Evolutionary conservation across 2,329 filamentous ascomycete species (phyloP).

Genomic region (Epichloe sibirici): DNA sequence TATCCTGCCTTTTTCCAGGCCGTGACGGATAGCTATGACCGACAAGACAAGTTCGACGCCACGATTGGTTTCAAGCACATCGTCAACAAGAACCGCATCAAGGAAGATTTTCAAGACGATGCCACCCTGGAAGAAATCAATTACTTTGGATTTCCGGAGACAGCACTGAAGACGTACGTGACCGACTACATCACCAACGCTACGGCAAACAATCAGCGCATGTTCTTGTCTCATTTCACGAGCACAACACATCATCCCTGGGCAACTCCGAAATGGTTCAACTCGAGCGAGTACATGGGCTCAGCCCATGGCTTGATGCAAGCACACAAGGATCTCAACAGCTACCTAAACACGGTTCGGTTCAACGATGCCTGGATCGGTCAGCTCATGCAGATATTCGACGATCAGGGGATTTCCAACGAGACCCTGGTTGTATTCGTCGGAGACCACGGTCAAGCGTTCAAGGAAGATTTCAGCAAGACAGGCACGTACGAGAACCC

Average conservation of each 20-base stretch:
- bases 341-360: constrained; percentile 20
- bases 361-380: constrained; percentile 21
- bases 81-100: constrained; percentile 9
- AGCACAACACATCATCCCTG: constrained; percentile 22
- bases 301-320: constrained; percentile 5
- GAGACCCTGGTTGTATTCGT: constrained; percentile 22
- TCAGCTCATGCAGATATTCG: constrained; percentile 18
- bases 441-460: constrained; percentile 24
- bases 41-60: constrained; percentile 12
- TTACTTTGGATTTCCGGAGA: constrained; percentile 20
- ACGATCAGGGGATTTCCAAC: constrained; percentile 20
- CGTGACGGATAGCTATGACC: constrained; percentile 19
- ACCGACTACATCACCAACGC: constrained; percentile 17
- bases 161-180: constrained; percentile 17
- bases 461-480: constrained; percentile 19
- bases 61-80: constrained; percentile 13
- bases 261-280: constrained; percentile 13
- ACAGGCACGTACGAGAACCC: constrained; percentile 19
- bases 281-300: constrained; percentile 14
- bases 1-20: constrained; percentile 20
- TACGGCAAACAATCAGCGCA: constrained; percentile 15
- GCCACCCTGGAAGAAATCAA: constrained; percentile 16
- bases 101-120: constrained; percentile 1
- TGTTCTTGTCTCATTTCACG: constrained; percentile 21
- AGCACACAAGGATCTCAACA: constrained; percentile 14